phyloP scores from a whole-genome alignment of 2,329 filamentous ascomycete species.

The Pseudogymnoascus sp. region DNA sequence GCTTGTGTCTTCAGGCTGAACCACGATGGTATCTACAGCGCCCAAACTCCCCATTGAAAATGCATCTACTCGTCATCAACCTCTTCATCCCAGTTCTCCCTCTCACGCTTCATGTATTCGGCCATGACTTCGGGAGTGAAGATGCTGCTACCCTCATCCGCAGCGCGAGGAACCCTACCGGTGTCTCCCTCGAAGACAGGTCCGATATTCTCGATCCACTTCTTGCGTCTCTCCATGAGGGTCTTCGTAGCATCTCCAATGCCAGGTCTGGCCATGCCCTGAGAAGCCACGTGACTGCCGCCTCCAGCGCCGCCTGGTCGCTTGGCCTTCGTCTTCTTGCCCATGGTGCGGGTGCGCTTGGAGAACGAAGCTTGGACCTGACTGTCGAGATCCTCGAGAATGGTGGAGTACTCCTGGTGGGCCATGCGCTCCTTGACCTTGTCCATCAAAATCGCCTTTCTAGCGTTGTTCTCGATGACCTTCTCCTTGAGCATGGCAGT shows the following conservation, averaged over 20 bases:
- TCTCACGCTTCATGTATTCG: constrained; percentile 64
- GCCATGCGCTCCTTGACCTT: constrained; percentile 89
- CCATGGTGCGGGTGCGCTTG: constrained; percentile 88
- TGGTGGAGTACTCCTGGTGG: constrained; percentile 93
- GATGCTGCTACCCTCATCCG: constrained; percentile 60
- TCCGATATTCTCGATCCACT: constrained; percentile 88
- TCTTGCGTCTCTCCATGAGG: constrained; percentile 81
- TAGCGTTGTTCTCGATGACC: constrained; percentile 80
- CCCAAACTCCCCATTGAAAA: not conserved
- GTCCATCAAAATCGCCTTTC: constrained; percentile 79
- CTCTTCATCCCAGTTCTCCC: constrained; percentile 73
- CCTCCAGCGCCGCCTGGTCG: constrained; percentile 67
- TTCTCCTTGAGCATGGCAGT: constrained; percentile 77
- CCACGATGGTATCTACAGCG: not conserved
- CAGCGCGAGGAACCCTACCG: constrained; percentile 58
- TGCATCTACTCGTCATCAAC: constrained; percentile 27
- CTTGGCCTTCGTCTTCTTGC: constrained; percentile 89
- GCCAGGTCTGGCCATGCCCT: constrained; percentile 62
- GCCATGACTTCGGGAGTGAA: constrained; percentile 70
- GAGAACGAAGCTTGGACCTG: constrained; percentile 94
- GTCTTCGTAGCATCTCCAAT: constrained; percentile 89
- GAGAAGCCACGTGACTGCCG: constrained; percentile 55
- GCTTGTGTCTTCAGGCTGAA: not conserved
- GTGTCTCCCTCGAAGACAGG: constrained; percentile 74
- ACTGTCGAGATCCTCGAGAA: constrained; percentile 89